phyloP scores from a whole-genome alignment of 1,139 yeast genomes.

The Scheffersomyces titani region DNA sequence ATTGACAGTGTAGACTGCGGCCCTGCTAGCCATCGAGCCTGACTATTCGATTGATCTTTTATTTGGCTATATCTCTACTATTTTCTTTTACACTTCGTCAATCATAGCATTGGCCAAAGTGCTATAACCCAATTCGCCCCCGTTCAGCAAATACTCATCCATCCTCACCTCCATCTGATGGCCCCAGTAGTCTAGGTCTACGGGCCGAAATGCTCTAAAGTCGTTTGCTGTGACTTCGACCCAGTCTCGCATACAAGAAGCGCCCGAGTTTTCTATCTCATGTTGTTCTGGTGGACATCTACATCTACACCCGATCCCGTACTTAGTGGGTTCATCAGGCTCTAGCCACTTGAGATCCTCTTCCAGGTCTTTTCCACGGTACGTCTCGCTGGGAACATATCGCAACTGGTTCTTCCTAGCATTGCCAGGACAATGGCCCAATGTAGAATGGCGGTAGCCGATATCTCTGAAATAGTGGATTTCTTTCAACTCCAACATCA shows the following conservation, averaged over 20 bases:
- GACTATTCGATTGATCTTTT: background rate
- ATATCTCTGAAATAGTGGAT: constrained; percentile 89
- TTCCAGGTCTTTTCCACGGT: constrained; percentile 13
- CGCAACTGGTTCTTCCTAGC: constrained; percentile 47
- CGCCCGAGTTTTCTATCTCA: constrained; percentile 58
- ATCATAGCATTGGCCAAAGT: constrained; percentile 10
- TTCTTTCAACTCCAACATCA: constrained; percentile 65
- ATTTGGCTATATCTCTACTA: no score
- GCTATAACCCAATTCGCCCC: constrained; percentile 29
- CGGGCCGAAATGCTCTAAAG: constrained; percentile 20
- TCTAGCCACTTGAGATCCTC: constrained; percentile 39
- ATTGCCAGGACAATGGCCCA: constrained; percentile 84
- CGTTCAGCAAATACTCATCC: constrained; percentile 21
- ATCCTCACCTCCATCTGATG: constrained; percentile 29
- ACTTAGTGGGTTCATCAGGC: constrained; percentile 44
- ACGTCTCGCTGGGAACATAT: constrained; percentile 32
- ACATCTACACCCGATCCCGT: constrained; percentile 87
- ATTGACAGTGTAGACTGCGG: background rate
- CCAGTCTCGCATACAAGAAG: constrained; percentile 62
- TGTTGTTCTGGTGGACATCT: constrained; percentile 59
- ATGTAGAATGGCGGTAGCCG: constrained; percentile 78
- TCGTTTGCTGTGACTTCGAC: constrained; percentile 41
- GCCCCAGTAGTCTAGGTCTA: constrained; percentile 39
- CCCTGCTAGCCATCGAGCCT: no score
- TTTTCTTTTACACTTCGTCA: background rate